These are phyloP conservation scores for Annona squamosa DNA, from an alignment of 164 flowering plant genomes.

Conservation along the genomic window DNA sequence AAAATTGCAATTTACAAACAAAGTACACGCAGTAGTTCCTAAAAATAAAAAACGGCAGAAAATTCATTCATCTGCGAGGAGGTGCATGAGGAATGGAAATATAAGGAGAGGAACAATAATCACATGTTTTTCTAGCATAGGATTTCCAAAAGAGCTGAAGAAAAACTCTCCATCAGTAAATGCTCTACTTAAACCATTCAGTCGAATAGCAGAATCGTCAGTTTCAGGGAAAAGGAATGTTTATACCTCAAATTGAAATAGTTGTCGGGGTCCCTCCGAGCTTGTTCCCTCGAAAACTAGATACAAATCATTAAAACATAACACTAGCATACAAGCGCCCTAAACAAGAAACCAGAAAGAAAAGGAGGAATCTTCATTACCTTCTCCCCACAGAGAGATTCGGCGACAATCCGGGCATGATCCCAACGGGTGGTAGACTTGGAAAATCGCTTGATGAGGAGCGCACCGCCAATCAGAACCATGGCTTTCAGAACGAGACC, in stretches of 20 bases:
- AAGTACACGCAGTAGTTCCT: too few relatives aligned
- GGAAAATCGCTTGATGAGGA: slow-evolving; percentile 63
- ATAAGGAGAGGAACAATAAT: too few relatives aligned
- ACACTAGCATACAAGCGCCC: not conserved
- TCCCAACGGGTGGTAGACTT: slow-evolving; percentile 91
- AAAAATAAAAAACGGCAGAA: too few relatives aligned
- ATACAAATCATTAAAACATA: not conserved
- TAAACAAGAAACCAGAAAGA: not conserved
- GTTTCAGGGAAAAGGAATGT: not conserved
- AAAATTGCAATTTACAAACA: not conserved
- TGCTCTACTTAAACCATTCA: not conserved
- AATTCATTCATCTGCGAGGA: too few relatives aligned
- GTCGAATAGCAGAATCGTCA: not conserved
- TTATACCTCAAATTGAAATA: slow-evolving; percentile 84
- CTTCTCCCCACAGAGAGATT: slow-evolving; percentile 80
- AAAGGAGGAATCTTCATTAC: slow-evolving; percentile 12
- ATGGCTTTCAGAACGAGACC: slow-evolving; percentile 60
- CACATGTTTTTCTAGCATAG: too few relatives aligned
- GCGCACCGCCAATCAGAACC: slow-evolving; percentile 67
- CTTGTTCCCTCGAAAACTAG: slow-evolving; percentile 81
- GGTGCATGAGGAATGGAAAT: too few relatives aligned
- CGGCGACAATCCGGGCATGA: slow-evolving; percentile 65
- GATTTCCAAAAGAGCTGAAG: not conserved
- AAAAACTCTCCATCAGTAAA: not conserved
- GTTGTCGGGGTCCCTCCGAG: slow-evolving; percentile 73